Percentiles rank a stretch among this genome's conserved stretches.
Evolutionary conservation across 352 stramenopile genomes (phyloP).

Genomic region (Globisporangium camurandrum): DNA sequence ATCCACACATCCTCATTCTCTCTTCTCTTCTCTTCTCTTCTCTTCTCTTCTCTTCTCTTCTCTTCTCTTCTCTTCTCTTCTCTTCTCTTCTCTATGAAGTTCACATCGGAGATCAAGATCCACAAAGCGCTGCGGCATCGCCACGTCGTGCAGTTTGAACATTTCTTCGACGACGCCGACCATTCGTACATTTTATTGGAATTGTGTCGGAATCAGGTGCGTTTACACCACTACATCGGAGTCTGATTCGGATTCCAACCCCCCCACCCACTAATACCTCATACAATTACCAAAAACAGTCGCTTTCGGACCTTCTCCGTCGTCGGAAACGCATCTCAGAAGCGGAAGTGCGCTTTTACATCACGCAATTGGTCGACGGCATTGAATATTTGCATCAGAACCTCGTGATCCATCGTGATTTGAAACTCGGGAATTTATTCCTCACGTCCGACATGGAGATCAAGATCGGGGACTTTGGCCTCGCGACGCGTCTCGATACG

Average conservation of each 20-base stretch:
- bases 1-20: not conserved
- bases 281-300: constrained; percentile 39
- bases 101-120: constrained; percentile 97
- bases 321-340: constrained; percentile 92
- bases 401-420: constrained; percentile 95
- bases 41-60: no score
- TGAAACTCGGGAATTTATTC: constrained; percentile 98
- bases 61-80: no score
- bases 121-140: constrained; percentile 93
- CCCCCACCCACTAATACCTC: no score
- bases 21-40: no score
- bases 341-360: constrained; percentile 93
- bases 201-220: constrained; percentile 92
- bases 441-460: constrained; percentile 92
- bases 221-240: not conserved
- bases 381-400: constrained; percentile 93
- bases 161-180: constrained; percentile 96
- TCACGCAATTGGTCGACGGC: constrained; percentile 85
- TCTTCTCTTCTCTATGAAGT: constrained; percentile 43
- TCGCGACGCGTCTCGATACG: constrained; percentile 82
- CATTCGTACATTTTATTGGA: constrained; percentile 98
- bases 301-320: constrained; percentile 94
- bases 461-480: constrained; percentile 96
- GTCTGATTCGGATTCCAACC: no score
- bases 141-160: constrained; percentile 96